Conservation (phyloP, 148 eudicot genomes). For the Linanthus parryae region DNA sequence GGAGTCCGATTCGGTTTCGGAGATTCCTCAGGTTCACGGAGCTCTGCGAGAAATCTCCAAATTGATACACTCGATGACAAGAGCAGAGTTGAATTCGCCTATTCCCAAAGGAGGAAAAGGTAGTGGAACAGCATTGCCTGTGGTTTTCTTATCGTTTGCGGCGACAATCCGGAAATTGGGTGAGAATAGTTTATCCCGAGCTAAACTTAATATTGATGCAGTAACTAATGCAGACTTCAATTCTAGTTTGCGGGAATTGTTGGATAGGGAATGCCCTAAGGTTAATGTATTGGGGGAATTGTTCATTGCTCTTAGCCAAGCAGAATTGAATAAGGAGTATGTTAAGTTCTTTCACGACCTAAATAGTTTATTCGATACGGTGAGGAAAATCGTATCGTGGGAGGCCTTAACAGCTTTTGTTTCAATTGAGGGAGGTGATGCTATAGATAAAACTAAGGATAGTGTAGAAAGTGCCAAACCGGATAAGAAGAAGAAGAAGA, state of each 20-base stretch:
- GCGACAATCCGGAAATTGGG: conserved; percentile 39
- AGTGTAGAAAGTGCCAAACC: conserved; percentile 22
- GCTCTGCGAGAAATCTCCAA: conserved; percentile 48
- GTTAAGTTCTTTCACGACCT: conserved; percentile 40
- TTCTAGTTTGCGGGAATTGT: conserved; percentile 25
- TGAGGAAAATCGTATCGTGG: conserved; percentile 46
- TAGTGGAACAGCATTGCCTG: conserved; percentile 18
- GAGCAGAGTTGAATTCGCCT: conserved; percentile 56
- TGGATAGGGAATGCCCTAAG: conserved; percentile 31
- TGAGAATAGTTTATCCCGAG: conserved; percentile 37
- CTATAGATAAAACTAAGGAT: conserved; percentile 13
- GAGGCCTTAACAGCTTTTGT: conserved; percentile 51
- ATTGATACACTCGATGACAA: conserved; percentile 41
- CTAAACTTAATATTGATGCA: conserved; percentile 12
- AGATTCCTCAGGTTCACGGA: conserved; percentile 53
- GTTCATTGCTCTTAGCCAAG: conserved; percentile 19
- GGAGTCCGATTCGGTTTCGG: conserved; percentile 28
- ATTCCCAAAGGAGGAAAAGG: conserved; percentile 19
- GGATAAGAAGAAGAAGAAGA: conserved; percentile 39
- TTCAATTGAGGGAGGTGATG: conserved; percentile 46
- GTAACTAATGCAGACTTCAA: conserved; percentile 26
- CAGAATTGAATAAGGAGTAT: conserved; percentile 35
- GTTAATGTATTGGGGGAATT: conserved; percentile 22
- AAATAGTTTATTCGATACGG: conserved; percentile 35
- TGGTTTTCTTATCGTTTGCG: conserved; percentile 21